Base-by-base conservation (phyloP, 768 basidiomycete genomes). In the Pilatotrama ljubarskyi region DNA sequence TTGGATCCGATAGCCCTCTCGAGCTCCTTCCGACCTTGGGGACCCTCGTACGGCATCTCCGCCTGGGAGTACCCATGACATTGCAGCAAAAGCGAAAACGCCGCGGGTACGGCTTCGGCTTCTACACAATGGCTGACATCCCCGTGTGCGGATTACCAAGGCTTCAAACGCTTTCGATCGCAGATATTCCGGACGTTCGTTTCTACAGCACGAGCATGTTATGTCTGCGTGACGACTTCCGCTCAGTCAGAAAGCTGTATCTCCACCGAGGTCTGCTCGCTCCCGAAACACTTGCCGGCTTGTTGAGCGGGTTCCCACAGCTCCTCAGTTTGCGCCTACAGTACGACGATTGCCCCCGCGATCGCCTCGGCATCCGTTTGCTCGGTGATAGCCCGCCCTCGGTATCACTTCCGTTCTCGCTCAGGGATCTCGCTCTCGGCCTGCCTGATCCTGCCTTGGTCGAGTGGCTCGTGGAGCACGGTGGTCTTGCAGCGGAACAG, bases 71-170 rank as follows among this genome's bases (percentile, higher is more conserved):
- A 8, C 53, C 41, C 9, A 20, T 42, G 11, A 4, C 29, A 4
- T 26, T 15, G 4, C 13, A 54, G 11, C 26, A 18, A 3, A n/a
- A 3, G 9, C 53, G 32, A 11, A 20, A 26, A 8, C 38, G 25
- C 15, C 41, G 26, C 14, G n/a, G 26, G 14, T 35, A 36, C 25
- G 42, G 18, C n/a, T 54, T 54, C 11, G 35, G 29, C 26, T 54
- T 54, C 42, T 35, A 13, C 26, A 54, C 53, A 18, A 54, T 54
- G 29, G 32, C 32, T 11, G 42, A 54, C 53, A 54, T 54, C 18
- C 26, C 29, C 18, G 29, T 26, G 10, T 20, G 32, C 17, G 14
- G 20, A 11, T 14, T 54, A 18, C 26, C 41, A 9, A 43, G 44
- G 32, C 42, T 54, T 9, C 18, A 18, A 4, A 44, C 41, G 2